These are phyloP conservation scores for Erysimum cheiri DNA, from an alignment of 441 rosid genomes.

Conservation along the genomic window DNA sequence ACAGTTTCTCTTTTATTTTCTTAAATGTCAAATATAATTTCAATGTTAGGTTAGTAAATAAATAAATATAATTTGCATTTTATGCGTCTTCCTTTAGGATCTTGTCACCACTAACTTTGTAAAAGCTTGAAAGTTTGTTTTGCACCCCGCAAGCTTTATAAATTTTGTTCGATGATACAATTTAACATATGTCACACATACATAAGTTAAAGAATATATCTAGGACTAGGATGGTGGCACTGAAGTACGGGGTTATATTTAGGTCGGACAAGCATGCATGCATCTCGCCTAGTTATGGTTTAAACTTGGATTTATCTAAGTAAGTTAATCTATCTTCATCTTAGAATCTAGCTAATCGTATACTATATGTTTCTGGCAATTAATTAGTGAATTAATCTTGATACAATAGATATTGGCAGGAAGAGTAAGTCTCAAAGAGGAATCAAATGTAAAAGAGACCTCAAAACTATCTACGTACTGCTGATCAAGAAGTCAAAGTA, in stretches of 20 bases:
- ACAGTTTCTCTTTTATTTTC: constrained; percentile 14
- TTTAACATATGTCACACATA: constrained; percentile 17
- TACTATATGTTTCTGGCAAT: not conserved
- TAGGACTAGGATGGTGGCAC: not conserved
- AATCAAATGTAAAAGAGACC: constrained; percentile 31
- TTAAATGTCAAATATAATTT: not conserved
- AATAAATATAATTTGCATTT: constrained; percentile 18
- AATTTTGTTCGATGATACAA: constrained; percentile 12
- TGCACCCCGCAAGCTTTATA: constrained; percentile 34
- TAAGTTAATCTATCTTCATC: not conserved
- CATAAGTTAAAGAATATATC: constrained; percentile 10
- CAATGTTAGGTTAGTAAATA: not conserved
- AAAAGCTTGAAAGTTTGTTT: constrained; percentile 35
- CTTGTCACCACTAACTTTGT: constrained; percentile 41
- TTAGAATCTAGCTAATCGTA: constrained; percentile 12
- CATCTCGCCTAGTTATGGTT: constrained; percentile 15
- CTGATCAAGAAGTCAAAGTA: constrained; percentile 35
- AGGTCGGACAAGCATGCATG: constrained; percentile 10
- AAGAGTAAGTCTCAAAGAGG: constrained; percentile 19
- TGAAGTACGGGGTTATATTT: not conserved
- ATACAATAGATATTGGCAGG: constrained; percentile 30
- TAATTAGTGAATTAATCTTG: constrained; percentile 4
- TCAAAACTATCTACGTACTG: constrained; percentile 33
- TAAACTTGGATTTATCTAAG: not conserved
- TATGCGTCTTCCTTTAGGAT: constrained; percentile 35